These are phyloP conservation scores for Lipomyces orientalis DNA, from an alignment of 805 yeast species.

Conservation along the genomic window DNA sequence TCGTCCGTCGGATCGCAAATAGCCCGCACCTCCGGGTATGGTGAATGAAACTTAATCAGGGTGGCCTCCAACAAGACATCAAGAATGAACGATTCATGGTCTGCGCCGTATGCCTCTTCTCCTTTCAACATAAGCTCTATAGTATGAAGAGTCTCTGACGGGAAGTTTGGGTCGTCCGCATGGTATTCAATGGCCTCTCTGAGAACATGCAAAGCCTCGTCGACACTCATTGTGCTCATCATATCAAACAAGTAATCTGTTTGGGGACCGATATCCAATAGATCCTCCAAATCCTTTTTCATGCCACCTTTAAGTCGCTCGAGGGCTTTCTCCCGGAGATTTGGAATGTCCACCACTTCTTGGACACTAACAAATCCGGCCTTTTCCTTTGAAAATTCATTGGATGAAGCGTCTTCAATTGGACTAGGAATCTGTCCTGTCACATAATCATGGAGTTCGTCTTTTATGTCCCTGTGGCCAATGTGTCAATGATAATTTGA, in stretches of 20 bases:
- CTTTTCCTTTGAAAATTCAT: constrained; percentile 1
- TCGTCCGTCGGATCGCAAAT: constrained; percentile 60
- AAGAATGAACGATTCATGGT: constrained; percentile 5
- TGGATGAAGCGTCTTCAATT: background rate
- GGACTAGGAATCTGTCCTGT: background rate
- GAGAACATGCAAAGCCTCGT: constrained; percentile 42
- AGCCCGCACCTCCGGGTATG: constrained; percentile 64
- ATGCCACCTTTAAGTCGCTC: constrained; percentile 6
- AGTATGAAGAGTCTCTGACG: constrained; percentile 3
- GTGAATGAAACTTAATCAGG: constrained; percentile 51
- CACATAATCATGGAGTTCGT: constrained; percentile 1
- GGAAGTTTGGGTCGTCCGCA: constrained; percentile 15
- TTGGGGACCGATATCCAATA: constrained; percentile 7
- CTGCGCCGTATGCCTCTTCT: constrained; percentile 7
- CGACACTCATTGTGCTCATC: constrained; percentile 45
- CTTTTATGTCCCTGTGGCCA: no score
- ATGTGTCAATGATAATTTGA: no score
- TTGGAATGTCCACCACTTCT: constrained; percentile 6
- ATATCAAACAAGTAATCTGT: constrained; percentile 51
- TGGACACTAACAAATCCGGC: background rate
- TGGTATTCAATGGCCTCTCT: background rate
- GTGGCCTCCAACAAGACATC: constrained; percentile 51
- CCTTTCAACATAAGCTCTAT: background rate
- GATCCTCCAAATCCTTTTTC: constrained; percentile 3
- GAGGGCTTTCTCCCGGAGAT: constrained; percentile 12